Base-by-base conservation (phyloP, 805 yeast species). In the Zygosaccharomyces lentus region DNA sequence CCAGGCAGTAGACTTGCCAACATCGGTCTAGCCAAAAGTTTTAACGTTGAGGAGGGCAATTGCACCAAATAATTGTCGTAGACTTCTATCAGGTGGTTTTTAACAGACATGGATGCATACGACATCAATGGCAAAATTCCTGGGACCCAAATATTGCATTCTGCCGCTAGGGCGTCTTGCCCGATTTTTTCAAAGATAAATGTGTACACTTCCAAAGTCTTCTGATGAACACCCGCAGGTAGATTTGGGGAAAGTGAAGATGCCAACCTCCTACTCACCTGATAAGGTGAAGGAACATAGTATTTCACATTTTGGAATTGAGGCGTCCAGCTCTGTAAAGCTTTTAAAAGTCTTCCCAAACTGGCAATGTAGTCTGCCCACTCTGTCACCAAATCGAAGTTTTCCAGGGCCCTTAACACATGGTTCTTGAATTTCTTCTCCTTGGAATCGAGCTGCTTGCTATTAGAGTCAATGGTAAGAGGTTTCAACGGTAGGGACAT, bases 281-380 rank as follows among this genome's bases (percentile, higher is more conserved):
- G 77, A 10, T 77, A 68, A 2, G 82, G 78, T 37, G 70, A 74
- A 0, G 96, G 98, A 9, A 91, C 72, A 76, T 80, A 78, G 49
- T 77, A 72, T 36, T 66, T 63, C 9, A 62, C 65, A 27, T 65
- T 59, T 54, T 61, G 46, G 40, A 67, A 52, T 54, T 62, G 52
- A 56, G 74, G 66, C 50, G 69, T 34, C 76, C 74, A 55, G 63
- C 74, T 66, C 48, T 76, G 78, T 34, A 90, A 65, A 0, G 95
- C 82, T 61, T 88, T 87, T 48, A 81, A 80, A 5, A 95, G 74
- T 49, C 85, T 80, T 2, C 91, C 81, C 37, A 95, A 71, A 62
- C 87, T 90, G 17, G 97, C 84, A 46, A 93, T 93, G 63, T 91
- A 89, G 62, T 93, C 99, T 10, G 99, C 98, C 99, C 99, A 93